Base-by-base conservation (phyloP, 1,284 basidiomycete species). In the Schizophyllum amplum region DNA sequence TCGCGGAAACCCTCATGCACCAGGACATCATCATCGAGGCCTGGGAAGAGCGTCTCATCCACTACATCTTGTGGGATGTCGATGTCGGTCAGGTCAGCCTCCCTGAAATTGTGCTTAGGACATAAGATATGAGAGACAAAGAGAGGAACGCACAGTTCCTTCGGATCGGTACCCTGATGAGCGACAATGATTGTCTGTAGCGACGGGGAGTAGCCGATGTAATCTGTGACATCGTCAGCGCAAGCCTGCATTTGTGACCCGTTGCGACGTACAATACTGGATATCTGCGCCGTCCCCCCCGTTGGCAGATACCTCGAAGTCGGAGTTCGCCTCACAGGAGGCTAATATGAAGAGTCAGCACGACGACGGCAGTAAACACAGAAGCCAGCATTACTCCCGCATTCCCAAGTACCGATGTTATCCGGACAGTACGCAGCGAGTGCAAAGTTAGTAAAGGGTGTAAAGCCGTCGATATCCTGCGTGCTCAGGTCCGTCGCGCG, bases 351-450 rank as follows among this genome's bases (percentile, higher is more conserved):
- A 42, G 13, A 42, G 7, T 42, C 17, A 42, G 7, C 7, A 9
- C 7, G 17, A 42, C 13, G 33, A 13, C 33, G n/a, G n/a, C n/a
- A n/a, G n/a, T n/a, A n/a, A n/a, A 42, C 33, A 42, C 33, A 42
- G 11, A 9, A 17, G 2, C 33, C 13, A 42, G 7, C 51, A 5
- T 20, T 2, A 66, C 75, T 23, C 59, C 87, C 85, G 67, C 84
- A 86, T 47, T 66, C 68, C 84, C 85, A 87, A 6, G 72, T 67
- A 22, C 75, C 60, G 5, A 80, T 82, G 24, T 63, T 58, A 0
- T 71, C 62, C 0, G 81, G 68, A 61, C 85, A 87, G 64, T 82
- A 82, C 1, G 74, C 80, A 1, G 82, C 72, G 53, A 75, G 75
- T 1, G 84, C 82, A 62, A 78, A 86, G 64, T 69, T 72, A 0